phyloP scores from a whole-genome alignment of 1,139 yeast species.

The Pichia sp. region DNA sequence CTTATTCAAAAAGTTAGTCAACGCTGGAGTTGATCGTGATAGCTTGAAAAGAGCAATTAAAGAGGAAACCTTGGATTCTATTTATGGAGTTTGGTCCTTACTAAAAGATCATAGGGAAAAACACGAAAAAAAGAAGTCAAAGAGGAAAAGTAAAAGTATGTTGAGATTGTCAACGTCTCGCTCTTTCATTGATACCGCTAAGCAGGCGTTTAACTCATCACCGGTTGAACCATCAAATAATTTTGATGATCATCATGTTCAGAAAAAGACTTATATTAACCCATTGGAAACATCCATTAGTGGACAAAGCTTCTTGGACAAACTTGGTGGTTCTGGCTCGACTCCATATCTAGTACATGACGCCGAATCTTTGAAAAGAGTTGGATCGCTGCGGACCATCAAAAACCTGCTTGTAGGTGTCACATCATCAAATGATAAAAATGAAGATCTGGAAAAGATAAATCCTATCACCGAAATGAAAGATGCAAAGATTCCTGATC shows the following conservation, averaged over 20 bases:
- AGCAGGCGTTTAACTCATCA: conserved; percentile 14
- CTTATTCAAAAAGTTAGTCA: conserved; percentile 53
- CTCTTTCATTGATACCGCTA: conserved; percentile 19
- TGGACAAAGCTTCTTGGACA: not conserved
- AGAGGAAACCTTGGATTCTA: conserved; percentile 59
- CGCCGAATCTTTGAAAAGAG: not conserved
- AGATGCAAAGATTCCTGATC: too few species aligned
- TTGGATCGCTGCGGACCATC: conserved; percentile 1
- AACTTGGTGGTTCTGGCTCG: not conserved
- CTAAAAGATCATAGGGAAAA: conserved; percentile 48
- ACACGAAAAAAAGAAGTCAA: conserved; percentile 35
- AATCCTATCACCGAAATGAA: conserved; percentile 1
- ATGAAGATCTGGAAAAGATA: not conserved
- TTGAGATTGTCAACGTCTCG: conserved; percentile 24
- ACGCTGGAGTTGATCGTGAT: conserved; percentile 61
- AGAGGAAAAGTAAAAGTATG: conserved; percentile 48
- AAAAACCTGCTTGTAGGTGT: not conserved
- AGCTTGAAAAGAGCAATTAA: conserved; percentile 53
- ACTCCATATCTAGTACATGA: not conserved
- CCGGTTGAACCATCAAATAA: not conserved
- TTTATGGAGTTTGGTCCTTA: conserved; percentile 82
- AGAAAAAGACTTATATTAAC: not conserved
- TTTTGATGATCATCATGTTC: not conserved
- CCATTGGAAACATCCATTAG: too few species aligned
- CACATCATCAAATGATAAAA: not conserved